These are phyloP conservation scores for Bacidia gigantensis DNA, from an alignment of 495 filamentous ascomycete species.

Conservation along the genomic window DNA sequence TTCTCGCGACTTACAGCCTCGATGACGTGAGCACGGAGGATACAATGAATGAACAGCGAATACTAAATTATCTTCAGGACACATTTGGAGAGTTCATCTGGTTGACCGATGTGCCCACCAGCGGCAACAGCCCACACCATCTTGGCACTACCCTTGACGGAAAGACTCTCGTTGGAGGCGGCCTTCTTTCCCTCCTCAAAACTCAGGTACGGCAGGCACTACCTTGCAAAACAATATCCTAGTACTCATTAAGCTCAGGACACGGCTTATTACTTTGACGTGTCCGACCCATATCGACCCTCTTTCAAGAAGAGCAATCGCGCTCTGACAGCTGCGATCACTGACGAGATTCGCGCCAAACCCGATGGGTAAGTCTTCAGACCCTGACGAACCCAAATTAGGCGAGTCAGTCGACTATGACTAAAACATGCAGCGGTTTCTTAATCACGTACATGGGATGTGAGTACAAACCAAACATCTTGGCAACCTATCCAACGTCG, in stretches of 20 bases:
- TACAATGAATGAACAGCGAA: background rate
- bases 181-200: slow-evolving; percentile 47
- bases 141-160: slow-evolving; percentile 43
- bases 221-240: background rate
- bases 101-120: slow-evolving; percentile 45
- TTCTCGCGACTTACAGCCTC: slow-evolving; percentile 45
- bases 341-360: slow-evolving; percentile 50
- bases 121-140: slow-evolving; percentile 50
- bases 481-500: background rate
- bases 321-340: slow-evolving; percentile 40
- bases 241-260: slow-evolving; percentile 22
- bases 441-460: slow-evolving; percentile 47
- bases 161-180: slow-evolving; percentile 45
- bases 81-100: slow-evolving; percentile 46
- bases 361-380: slow-evolving; percentile 35
- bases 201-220: slow-evolving; percentile 26
- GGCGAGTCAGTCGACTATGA: background rate
- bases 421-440: slow-evolving; percentile 30
- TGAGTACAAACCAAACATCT: background rate
- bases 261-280: slow-evolving; percentile 51
- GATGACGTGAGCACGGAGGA: slow-evolving; percentile 33
- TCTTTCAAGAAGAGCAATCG: slow-evolving; percentile 46
- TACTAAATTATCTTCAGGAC: too few relatives aligned
- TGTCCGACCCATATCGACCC: slow-evolving; percentile 42
- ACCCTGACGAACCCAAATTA: too few relatives aligned